Base-by-base conservation (phyloP, 768 basidiomycete genomes). In the Coprinopsis marcescibilis region DNA sequence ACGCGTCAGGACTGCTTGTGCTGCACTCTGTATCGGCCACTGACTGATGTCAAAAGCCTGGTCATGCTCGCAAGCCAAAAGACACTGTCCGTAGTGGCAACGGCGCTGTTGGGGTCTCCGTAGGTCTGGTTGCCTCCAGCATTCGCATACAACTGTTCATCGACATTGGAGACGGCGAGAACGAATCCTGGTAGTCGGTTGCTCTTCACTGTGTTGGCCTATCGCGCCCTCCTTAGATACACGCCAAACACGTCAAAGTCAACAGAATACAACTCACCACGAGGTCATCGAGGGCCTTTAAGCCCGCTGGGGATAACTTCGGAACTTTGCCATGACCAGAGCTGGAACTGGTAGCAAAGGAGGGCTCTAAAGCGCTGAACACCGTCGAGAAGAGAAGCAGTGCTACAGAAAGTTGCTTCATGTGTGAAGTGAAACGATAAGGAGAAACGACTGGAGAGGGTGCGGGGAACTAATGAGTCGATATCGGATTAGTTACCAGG, bases 61-160 rank as follows among this genome's bases (percentile, higher is more conserved):
- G 65, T 66, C 53, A 61, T 59, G 45, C 68, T 69, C 50, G 65
- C 67, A n/a, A 69, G 52, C 66, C 66, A 67, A 45, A 65, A 63
- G 23, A 66, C 48, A 15, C 56, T 57, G 43, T 65, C 59, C 17
- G 54, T 51, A 17, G 53, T 52, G 11, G 66, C 49, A 3, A 35
- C 34, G 3, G 51, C 59, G 33, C 57, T 57, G 1, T 58, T 49
- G 14, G 60, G 54, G 38, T 68, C 63, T 29, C 55, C 53, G n/a
- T 56, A 39, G 26, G 56, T 40, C 13, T 55, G 41, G 15, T 42
- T 45, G 8, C 66, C 63, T 20, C 55, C 57, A 36, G 46, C 46
- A 1, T 56, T 57, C 35, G 63, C 63, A 35, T 56, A 58, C 1
- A 64, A 43, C 45, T 64, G 63, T 32, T 55, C 55, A 14, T 65